phyloP scores from a whole-genome alignment of 495 filamentous ascomycete species.

The Penicillium chermesinum region DNA sequence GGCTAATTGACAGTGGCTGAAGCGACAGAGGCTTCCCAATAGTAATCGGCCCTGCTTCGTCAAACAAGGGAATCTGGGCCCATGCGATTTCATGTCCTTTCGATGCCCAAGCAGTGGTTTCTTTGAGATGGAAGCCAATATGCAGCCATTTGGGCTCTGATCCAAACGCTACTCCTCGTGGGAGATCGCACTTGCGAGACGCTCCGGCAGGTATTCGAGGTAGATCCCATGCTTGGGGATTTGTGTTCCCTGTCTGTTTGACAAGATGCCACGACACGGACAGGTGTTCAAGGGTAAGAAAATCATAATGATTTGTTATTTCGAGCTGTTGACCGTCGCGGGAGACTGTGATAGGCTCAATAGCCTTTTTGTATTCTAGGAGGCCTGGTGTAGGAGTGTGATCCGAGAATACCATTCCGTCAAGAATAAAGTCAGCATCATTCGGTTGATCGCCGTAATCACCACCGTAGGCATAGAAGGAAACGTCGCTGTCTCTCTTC shows the following conservation, averaged over 20 bases:
- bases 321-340: neutral
- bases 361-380: constrained; percentile 59
- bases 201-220: neutral
- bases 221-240: neutral
- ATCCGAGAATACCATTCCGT: constrained; percentile 54
- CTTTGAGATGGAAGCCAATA: constrained; percentile 25
- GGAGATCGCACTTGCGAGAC: neutral
- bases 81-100: constrained; percentile 31
- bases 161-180: neutral
- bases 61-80: constrained; percentile 40
- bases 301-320: neutral
- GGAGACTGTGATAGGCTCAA: constrained; percentile 39
- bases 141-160: constrained; percentile 18
- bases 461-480: constrained; percentile 58
- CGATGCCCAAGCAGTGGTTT: constrained; percentile 25
- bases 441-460: constrained; percentile 65
- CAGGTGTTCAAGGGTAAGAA: neutral
- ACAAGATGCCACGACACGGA: neutral
- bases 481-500: constrained; percentile 18
- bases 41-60: constrained; percentile 8
- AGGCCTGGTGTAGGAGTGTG: constrained; percentile 57
- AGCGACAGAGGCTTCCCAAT: constrained; percentile 2
- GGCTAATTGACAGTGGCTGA: neutral
- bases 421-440: constrained; percentile 61
- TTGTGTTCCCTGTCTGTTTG: neutral